Conservation (phyloP, 1,284 basidiomycete species). For the Moesziomyces sp. region DNA sequence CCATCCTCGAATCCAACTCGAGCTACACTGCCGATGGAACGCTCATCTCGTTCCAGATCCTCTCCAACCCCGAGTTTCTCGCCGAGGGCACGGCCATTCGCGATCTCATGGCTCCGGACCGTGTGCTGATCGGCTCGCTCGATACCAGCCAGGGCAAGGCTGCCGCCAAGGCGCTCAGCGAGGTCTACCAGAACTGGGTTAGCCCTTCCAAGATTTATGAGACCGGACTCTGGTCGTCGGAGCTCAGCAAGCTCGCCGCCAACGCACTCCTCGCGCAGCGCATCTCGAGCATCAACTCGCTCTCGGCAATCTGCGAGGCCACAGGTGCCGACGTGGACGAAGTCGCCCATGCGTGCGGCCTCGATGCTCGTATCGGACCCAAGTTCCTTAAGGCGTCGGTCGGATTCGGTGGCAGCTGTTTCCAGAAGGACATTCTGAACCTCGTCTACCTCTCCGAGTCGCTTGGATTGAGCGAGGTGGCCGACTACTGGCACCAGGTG, state of each 20-base stretch:
- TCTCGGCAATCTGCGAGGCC: slow-evolving; percentile 99
- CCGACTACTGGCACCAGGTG: slow-evolving; percentile 84
- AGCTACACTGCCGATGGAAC: slow-evolving; percentile 71
- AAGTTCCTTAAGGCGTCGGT: slow-evolving; percentile 95
- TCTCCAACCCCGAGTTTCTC: slow-evolving; percentile 99
- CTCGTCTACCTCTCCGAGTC: slow-evolving; percentile 92
- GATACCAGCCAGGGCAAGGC: slow-evolving; percentile 84
- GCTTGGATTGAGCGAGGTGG: slow-evolving; percentile 94
- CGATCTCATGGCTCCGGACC: slow-evolving; percentile 89
- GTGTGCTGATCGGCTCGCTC: slow-evolving; percentile 95
- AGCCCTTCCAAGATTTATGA: slow-evolving; percentile 86
- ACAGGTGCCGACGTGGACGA: slow-evolving; percentile 99
- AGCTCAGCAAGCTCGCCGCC: slow-evolving; percentile 97
- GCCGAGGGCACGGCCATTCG: slow-evolving; percentile 95
- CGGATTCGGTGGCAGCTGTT: slow-evolving; percentile 98
- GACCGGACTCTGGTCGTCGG: slow-evolving; percentile 97
- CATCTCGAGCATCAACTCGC: slow-evolving; percentile 96
- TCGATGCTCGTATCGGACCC: slow-evolving; percentile 89
- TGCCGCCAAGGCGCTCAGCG: slow-evolving; percentile 80
- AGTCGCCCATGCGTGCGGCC: slow-evolving; percentile 92
- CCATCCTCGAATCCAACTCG: slow-evolving; percentile 97
- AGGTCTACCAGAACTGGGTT: slow-evolving; percentile 96
- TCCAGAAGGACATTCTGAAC: slow-evolving; percentile 91
- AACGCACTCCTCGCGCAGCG: slow-evolving; percentile 96
- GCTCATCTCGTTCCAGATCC: slow-evolving; percentile 92